Evolutionary conservation across 495 filamentous ascomycete species (phyloP), one percentile per base, ranked within the genome.

Genomic region (Aspergillus sclerotiicarbonarius): DNA sequence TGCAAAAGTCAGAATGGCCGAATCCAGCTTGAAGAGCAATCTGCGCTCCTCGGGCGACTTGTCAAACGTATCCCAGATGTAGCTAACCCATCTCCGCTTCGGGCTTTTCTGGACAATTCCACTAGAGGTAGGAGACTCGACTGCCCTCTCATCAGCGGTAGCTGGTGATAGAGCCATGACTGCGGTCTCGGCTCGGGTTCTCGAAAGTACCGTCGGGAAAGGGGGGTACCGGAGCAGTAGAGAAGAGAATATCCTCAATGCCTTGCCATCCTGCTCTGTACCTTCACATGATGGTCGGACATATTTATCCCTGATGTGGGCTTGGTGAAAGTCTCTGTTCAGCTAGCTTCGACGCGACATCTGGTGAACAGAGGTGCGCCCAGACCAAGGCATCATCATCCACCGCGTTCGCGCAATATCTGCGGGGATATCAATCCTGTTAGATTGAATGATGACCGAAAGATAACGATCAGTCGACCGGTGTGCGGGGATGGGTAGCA

Each of bases 31-130:
- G 58, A 83, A 81, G 10, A 88, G 59, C 54, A 88, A 78, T 15
- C 78, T 72, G 12, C 82, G 76, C 62, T 88, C 84, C 50, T 83
- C 79, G 0, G 81, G 79, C 1, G 82, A 77, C 61, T 85, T 85
- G 57, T 86, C 83, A 31, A 85, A 76, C 4, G 79, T 84, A 60
- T 86, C 82, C 84, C 84, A 86, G 48, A 86, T 58, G 51, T 75
- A 80, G 59, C 71, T 75, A 20, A 74, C 66, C 75, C 75, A 79
- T 67, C 55, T 72, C 9, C 62, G 58, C 57, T 73, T 74, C 0
- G 61, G 57, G 4, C 59, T 30, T 47, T 67, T 64, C 44, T 71
- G 62, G 37, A 69, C 54, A 8, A 67, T 35, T 2, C 48, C 43
- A n/a, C 46, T 54, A 1, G 44, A 15, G 44, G 7, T 4, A 10